These are phyloP conservation scores for Yamadazyma blattariae DNA, from an alignment of 1,139 yeast genomes.

Conservation along the genomic window DNA sequence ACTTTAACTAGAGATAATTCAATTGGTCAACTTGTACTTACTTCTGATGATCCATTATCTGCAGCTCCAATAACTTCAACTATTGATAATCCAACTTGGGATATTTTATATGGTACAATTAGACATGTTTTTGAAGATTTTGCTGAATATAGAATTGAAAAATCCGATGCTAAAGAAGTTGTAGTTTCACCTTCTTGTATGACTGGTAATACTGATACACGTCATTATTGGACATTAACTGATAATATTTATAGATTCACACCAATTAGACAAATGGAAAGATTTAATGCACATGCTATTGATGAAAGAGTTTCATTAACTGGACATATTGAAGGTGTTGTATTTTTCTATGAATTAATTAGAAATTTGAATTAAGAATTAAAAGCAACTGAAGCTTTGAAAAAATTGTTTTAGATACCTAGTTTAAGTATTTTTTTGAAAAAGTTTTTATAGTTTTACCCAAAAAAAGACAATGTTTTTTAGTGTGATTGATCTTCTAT, in stretches of 20 bases:
- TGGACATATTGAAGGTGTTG: conserved; percentile 21
- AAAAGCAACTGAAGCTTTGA: background rate
- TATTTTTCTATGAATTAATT: conserved; percentile 38
- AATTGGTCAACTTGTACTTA: conserved; percentile 42
- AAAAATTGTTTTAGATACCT: background rate
- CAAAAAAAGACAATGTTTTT: background rate
- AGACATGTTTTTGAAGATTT: conserved; percentile 52
- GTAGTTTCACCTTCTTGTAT: conserved; percentile 33
- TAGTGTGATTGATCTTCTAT: too few relatives aligned
- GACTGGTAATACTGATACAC: conserved; percentile 42
- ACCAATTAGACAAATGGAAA: conserved; percentile 23
- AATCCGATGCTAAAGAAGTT: conserved; percentile 21
- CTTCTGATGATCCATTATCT: conserved; percentile 30
- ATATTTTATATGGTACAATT: conserved; percentile 50
- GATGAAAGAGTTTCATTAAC: conserved; percentile 30
- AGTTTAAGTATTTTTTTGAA: too few relatives aligned
- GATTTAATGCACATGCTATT: conserved; percentile 29
- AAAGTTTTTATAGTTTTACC: too few relatives aligned
- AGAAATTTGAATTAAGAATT: conserved; percentile 6
- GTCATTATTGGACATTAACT: conserved; percentile 37
- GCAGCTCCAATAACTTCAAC: conserved; percentile 59
- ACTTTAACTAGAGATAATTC: conserved; percentile 22
- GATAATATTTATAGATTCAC: conserved; percentile 33
- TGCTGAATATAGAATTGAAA: conserved; percentile 29
- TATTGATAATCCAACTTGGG: conserved; percentile 45